Percentiles rank a stretch among this genome's conserved stretches.
Conservation (phyloP, 768 basidiomycete species). For the Mycena metata region DNA sequence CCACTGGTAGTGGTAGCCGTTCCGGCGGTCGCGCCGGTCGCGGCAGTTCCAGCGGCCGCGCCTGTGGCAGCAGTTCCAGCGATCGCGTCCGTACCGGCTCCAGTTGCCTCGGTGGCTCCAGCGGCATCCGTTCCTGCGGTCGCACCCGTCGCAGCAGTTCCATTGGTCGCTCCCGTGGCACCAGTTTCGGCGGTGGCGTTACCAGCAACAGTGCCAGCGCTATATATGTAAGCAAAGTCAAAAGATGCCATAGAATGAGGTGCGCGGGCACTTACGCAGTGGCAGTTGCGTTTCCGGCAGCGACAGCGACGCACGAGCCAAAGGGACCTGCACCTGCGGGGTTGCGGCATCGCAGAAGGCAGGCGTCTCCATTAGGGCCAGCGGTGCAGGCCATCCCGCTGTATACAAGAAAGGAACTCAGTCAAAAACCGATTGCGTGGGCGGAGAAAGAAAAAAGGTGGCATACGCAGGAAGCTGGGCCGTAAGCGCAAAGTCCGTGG, state of each 20-base stretch:
- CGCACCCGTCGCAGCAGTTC: not conserved
- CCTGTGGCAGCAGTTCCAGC: not conserved
- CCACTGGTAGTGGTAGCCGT: slow-evolving; percentile 1
- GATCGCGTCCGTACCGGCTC: not conserved
- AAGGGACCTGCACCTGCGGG: slow-evolving; percentile 32
- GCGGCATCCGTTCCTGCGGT: not conserved
- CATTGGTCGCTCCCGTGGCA: not conserved
- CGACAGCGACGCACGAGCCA: slow-evolving; percentile 29
- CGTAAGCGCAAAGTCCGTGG: slow-evolving; percentile 24
- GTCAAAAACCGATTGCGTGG: not conserved
- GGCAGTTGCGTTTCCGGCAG: not conserved
- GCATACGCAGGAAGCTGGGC: too few species aligned
- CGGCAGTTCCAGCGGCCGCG: too few species aligned
- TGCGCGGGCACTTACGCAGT: not conserved
- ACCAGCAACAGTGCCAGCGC: not conserved
- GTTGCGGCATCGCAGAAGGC: too few species aligned
- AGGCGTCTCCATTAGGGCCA: slow-evolving; percentile 31
- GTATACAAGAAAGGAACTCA: not conserved
- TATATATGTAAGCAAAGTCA: not conserved
- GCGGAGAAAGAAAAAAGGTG: slow-evolving; percentile 19
- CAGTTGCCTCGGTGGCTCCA: not conserved
- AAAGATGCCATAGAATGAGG: not conserved
- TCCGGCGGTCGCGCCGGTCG: not conserved
- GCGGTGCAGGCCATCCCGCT: slow-evolving; percentile 33
- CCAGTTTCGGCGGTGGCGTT: slow-evolving; percentile 1